Conservation (phyloP, 208 protist species). For the Trypanosoma mega region DNA sequence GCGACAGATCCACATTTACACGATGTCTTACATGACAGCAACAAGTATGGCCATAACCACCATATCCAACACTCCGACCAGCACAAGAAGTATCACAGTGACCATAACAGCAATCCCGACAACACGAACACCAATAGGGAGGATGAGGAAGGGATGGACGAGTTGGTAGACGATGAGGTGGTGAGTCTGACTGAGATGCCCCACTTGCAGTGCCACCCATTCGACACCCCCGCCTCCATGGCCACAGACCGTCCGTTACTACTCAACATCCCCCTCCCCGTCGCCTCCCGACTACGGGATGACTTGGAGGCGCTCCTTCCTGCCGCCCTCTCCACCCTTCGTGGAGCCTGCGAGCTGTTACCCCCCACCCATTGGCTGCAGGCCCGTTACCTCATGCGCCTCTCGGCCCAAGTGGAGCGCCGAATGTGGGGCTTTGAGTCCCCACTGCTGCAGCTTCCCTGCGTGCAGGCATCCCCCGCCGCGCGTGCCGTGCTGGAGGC, state of each 20-base stretch:
- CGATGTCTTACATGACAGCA: too few relatives aligned
- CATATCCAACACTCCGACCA: too few relatives aligned
- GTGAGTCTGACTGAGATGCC: too few relatives aligned
- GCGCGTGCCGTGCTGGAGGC: conserved; percentile 7
- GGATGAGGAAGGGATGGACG: background rate
- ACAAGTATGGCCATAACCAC: background rate
- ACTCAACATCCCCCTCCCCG: conserved; percentile 31
- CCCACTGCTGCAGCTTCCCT: conserved; percentile 49
- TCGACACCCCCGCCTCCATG: conserved; percentile 13
- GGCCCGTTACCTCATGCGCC: conserved; percentile 54
- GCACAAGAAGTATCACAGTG: too few relatives aligned
- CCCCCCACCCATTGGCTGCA: conserved; percentile 34
- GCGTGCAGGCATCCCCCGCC: conserved; percentile 20
- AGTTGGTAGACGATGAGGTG: background rate
- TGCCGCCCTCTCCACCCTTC: conserved; percentile 42
- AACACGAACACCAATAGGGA: too few relatives aligned
- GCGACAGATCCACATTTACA: conserved; percentile 7
- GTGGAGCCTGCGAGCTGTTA: conserved; percentile 58
- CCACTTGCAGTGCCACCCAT: too few relatives aligned
- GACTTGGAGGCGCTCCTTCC: conserved; percentile 53
- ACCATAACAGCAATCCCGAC: too few relatives aligned
- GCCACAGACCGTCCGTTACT: conserved; percentile 41
- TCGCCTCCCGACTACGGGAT: conserved; percentile 46
- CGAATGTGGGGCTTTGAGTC: conserved; percentile 58
- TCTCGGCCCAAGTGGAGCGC: conserved; percentile 56